Evolutionary conservation across 1,139 yeast genomes (phyloP).

Genomic region (Geotrichum reessii): DNA sequence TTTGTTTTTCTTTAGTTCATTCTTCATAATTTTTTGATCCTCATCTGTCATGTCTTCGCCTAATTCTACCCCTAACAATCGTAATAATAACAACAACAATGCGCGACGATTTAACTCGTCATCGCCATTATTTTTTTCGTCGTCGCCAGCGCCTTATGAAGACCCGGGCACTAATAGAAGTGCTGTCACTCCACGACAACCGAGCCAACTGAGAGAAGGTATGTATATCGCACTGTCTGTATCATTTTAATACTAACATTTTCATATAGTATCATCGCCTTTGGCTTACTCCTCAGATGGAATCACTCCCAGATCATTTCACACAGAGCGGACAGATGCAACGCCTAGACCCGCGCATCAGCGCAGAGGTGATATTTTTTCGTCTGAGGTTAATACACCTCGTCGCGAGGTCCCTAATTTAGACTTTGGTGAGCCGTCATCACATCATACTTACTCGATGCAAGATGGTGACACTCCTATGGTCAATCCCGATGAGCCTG

Average conservation of each 20-base stretch:
- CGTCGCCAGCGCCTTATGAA: constrained; percentile 37
- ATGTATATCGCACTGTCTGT: neutral
- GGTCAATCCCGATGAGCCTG: constrained; percentile 50
- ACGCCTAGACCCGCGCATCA: constrained; percentile 3
- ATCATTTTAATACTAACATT: neutral
- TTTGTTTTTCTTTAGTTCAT: neutral
- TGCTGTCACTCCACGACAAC: constrained; percentile 35
- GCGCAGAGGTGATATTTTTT: constrained; percentile 12
- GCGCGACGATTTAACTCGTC: constrained; percentile 36
- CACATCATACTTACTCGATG: constrained; percentile 8
- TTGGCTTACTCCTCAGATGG: constrained; percentile 13
- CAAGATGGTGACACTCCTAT: constrained; percentile 14
- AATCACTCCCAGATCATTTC: neutral
- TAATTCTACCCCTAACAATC: neutral
- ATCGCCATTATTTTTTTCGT: constrained; percentile 61
- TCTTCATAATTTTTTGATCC: neutral
- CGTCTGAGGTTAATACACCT: constrained; percentile 12
- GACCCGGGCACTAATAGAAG: constrained; percentile 9
- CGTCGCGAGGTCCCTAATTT: constrained; percentile 9
- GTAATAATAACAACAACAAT: constrained; percentile 1
- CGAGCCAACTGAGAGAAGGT: constrained; percentile 14
- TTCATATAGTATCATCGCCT: constrained; percentile 11
- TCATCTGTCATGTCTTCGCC: constrained; percentile 1
- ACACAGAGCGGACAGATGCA: constrained; percentile 2
- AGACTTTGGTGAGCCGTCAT: neutral